These are phyloP conservation scores for Monosporascus cannonballus DNA, from an alignment of 2,329 filamentous ascomycete genomes.

Conservation along the genomic window DNA sequence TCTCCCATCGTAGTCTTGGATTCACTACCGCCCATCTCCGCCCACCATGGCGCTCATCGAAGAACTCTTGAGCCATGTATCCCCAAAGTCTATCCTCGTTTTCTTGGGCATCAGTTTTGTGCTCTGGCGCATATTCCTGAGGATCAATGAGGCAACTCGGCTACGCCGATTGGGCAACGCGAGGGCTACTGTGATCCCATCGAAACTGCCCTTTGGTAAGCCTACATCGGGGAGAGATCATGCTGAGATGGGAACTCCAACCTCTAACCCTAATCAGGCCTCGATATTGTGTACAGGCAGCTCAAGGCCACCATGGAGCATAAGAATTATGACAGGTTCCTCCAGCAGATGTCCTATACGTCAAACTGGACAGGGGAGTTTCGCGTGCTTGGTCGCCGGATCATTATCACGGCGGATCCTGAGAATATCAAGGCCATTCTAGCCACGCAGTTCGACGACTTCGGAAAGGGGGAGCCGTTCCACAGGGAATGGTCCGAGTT, in stretches of 20 bases:
- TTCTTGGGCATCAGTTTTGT: slow-evolving; percentile 31
- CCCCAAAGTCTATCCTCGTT: slow-evolving; percentile 32
- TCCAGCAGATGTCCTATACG: slow-evolving; percentile 37
- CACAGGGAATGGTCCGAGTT: slow-evolving; percentile 70
- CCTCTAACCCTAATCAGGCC: slow-evolving; percentile 36
- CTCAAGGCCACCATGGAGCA: slow-evolving; percentile 46
- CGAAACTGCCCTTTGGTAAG: slow-evolving; percentile 42
- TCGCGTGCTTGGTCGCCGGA: slow-evolving; percentile 47
- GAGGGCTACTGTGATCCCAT: slow-evolving; percentile 30
- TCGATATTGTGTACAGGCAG: slow-evolving; percentile 59
- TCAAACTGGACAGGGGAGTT: slow-evolving; percentile 55
- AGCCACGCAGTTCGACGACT: slow-evolving; percentile 81
- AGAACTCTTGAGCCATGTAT: slow-evolving; percentile 36
- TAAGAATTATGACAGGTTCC: slow-evolving; percentile 58
- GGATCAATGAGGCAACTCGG: slow-evolving; percentile 36
- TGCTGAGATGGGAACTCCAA: background rate
- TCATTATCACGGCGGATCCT: slow-evolving; percentile 72
- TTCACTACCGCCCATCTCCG: background rate
- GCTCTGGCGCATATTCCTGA: slow-evolving; percentile 30
- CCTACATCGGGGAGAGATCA: background rate
- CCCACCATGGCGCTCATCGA: slow-evolving; percentile 46
- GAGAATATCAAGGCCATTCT: slow-evolving; percentile 87
- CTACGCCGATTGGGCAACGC: slow-evolving; percentile 39
- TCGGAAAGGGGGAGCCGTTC: slow-evolving; percentile 73
- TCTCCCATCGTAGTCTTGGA: too few relatives aligned